phyloP scores from a whole-genome alignment of 106 monocot genomes.

The Acanthochlamys bracteata region DNA sequence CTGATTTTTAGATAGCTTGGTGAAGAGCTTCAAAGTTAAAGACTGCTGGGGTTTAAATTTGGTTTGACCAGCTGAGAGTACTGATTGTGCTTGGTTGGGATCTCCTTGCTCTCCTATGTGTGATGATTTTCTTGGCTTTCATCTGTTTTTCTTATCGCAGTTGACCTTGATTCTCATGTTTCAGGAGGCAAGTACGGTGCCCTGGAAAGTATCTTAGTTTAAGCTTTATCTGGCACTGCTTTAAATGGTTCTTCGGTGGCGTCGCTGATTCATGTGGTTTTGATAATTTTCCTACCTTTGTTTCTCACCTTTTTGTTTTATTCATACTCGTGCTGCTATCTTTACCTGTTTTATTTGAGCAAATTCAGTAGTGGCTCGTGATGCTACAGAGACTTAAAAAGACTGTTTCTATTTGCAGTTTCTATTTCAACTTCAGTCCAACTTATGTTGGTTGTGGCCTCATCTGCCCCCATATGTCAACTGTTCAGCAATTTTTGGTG shows the following conservation, averaged over 20 bases:
- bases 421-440: conserved; percentile 30
- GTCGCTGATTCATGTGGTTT: conserved; percentile 30
- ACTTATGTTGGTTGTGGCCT: conserved; percentile 38
- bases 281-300: conserved; percentile 23
- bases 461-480: conserved; percentile 39
- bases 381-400: background rate
- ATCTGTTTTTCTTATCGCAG: background rate
- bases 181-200: conserved; percentile 28
- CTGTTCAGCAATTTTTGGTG: conserved; percentile 29
- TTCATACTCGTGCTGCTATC: background rate
- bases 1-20: too few relatives aligned
- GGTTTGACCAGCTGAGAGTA: too few relatives aligned
- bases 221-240: conserved; percentile 36
- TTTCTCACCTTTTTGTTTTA: background rate
- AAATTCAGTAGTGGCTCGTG: background rate
- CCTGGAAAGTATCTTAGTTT: conserved; percentile 28
- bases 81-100: too few relatives aligned
- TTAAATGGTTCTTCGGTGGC: conserved; percentile 33
- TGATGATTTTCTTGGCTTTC: background rate
- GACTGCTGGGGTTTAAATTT: background rate
- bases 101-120: too few relatives aligned
- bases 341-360: background rate
- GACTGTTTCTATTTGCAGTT: conserved; percentile 9
- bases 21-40: background rate
- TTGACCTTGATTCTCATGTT: background rate